Conservation (phyloP, 768 basidiomycete genomes). For the Mycena sanguinolenta region DNA sequence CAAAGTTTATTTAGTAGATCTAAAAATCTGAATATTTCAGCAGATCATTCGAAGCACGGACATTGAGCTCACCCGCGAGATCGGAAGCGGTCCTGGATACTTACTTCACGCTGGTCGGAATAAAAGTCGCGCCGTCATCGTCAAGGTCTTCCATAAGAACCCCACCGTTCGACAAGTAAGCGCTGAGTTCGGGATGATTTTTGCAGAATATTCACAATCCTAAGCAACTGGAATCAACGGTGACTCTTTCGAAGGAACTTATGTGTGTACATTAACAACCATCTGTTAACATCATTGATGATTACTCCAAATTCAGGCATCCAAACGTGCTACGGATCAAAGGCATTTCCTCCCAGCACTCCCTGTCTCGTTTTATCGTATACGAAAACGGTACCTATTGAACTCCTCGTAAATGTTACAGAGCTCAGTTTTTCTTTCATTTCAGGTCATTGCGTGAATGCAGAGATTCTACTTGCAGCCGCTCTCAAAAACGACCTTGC, state of each 20-base stretch:
- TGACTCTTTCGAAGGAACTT: slow-evolving; percentile 3
- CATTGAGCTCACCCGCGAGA: background rate
- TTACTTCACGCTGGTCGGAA: background rate
- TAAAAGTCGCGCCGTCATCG: background rate
- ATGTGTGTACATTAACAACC: slow-evolving; percentile 1
- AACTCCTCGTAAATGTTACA: background rate
- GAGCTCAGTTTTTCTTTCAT: background rate
- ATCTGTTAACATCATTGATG: background rate
- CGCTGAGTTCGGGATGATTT: background rate
- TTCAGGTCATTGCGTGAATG: background rate
- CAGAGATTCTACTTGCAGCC: background rate
- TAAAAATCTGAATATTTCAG: background rate
- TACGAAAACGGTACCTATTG: background rate
- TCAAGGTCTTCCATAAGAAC: slow-evolving; percentile 4
- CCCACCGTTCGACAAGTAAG: background rate
- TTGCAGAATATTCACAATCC: background rate
- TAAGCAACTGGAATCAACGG: slow-evolving; percentile 1
- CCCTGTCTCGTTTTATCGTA: background rate
- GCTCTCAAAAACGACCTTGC: background rate
- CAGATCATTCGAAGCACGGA: background rate
- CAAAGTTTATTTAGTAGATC: background rate
- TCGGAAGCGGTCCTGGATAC: background rate
- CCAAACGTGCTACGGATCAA: slow-evolving; percentile 3
- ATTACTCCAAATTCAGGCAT: background rate
- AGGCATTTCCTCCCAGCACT: background rate